phyloP scores from a whole-genome alignment of 1,284 basidiomycete species.

The Ceratobasidium sp. region DNA sequence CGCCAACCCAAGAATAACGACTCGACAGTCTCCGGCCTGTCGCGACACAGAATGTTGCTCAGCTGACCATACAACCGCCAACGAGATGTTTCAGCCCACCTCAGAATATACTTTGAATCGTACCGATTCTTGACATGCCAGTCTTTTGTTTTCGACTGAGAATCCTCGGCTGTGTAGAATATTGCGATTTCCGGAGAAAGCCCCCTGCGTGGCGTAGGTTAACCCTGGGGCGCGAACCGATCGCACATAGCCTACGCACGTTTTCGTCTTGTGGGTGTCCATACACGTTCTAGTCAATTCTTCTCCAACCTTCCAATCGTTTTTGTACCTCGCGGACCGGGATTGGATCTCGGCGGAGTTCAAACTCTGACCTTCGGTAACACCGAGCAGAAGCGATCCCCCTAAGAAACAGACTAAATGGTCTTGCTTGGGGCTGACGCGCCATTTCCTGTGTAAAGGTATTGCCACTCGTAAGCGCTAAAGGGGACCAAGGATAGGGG shows the following conservation, averaged over 20 bases:
- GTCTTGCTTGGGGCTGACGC: slow-evolving; percentile 87
- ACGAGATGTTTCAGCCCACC: slow-evolving; percentile 58
- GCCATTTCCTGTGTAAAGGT: slow-evolving; percentile 66
- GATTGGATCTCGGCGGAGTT: slow-evolving; percentile 53
- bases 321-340: slow-evolving; percentile 65
- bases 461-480: neutral
- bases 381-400: slow-evolving; percentile 90
- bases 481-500: no score
- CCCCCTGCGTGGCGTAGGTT: slow-evolving; percentile 62
- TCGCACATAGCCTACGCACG: slow-evolving; percentile 63
- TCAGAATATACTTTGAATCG: slow-evolving; percentile 91
- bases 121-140: slow-evolving; percentile 86
- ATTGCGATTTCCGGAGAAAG: slow-evolving; percentile 86
- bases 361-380: slow-evolving; percentile 70
- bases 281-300: slow-evolving; percentile 90
- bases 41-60: neutral
- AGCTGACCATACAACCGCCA: neutral
- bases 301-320: slow-evolving; percentile 85
- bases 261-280: slow-evolving; percentile 85
- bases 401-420: slow-evolving; percentile 96
- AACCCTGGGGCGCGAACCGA: slow-evolving; percentile 20
- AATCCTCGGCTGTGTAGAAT: slow-evolving; percentile 71
- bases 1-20: slow-evolving; percentile 88
- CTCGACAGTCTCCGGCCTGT: slow-evolving; percentile 92
- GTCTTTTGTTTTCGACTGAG: slow-evolving; percentile 61